These are phyloP conservation scores for Wickerhamiella kurtzmanii DNA, from an alignment of 805 yeast genomes.

Conservation along the genomic window DNA sequence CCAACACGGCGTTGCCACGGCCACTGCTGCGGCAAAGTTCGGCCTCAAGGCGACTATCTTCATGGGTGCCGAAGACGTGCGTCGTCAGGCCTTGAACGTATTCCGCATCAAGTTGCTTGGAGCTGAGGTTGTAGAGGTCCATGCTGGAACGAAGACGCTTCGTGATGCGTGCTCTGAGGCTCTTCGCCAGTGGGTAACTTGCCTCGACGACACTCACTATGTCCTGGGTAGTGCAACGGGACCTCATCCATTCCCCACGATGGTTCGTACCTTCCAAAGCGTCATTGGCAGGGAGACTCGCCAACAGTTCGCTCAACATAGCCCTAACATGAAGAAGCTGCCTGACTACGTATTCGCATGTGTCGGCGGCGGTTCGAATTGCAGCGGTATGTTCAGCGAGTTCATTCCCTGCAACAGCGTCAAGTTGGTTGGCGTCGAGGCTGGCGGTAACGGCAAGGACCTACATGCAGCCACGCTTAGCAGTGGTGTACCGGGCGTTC, in stretches of 20 bases:
- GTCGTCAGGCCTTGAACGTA: slow-evolving; percentile 96
- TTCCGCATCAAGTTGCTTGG: slow-evolving; percentile 95
- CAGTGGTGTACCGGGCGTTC: slow-evolving; percentile 93
- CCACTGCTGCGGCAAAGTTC: slow-evolving; percentile 41
- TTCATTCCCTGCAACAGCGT: slow-evolving; percentile 73
- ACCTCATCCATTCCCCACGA: slow-evolving; percentile 97
- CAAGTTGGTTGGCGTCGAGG: slow-evolving; percentile 84
- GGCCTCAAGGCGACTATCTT: slow-evolving; percentile 88
- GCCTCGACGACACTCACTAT: slow-evolving; percentile 76
- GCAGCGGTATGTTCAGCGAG: slow-evolving; percentile 91
- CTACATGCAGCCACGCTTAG: slow-evolving; percentile 93
- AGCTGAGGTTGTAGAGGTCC: slow-evolving; percentile 87
- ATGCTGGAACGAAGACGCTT: slow-evolving; percentile 87
- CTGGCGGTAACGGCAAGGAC: slow-evolving; percentile 95
- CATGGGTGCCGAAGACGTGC: slow-evolving; percentile 99
- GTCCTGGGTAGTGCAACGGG: slow-evolving; percentile 98
- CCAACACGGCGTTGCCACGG: slow-evolving; percentile 40
- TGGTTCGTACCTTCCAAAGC: slow-evolving; percentile 96
- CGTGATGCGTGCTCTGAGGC: slow-evolving; percentile 98
- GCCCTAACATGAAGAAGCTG: slow-evolving; percentile 49
- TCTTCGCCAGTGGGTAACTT: slow-evolving; percentile 86
- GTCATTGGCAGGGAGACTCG: slow-evolving; percentile 93
- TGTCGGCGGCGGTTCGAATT: slow-evolving; percentile 98
- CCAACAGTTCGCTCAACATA: slow-evolving; percentile 69
- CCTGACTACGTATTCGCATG: slow-evolving; percentile 96